Evolutionary conservation across 257 asterid genomes (phyloP).

Genomic region (Plantago major): DNA sequence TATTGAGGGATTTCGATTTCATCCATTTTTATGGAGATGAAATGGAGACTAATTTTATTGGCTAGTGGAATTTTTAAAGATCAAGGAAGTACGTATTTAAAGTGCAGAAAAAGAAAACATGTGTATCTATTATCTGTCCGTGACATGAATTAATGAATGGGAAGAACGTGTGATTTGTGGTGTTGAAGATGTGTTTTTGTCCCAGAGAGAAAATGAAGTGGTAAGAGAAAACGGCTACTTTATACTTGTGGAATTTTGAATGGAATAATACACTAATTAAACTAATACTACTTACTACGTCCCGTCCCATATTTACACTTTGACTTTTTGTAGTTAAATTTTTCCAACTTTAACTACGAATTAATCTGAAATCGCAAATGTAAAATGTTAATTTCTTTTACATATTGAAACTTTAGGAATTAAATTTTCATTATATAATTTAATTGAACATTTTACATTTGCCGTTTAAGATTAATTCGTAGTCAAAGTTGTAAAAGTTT

Average conservation of each 20-base stretch:
- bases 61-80: too few relatives aligned
- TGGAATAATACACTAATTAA: not conserved
- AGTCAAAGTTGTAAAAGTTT: too few relatives aligned
- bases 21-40: constrained; percentile 23
- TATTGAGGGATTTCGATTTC: constrained; percentile 45
- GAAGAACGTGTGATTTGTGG: constrained; percentile 1
- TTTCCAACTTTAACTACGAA: too few relatives aligned
- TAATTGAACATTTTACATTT: too few relatives aligned
- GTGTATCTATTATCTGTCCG: not conserved
- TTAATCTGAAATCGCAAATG: too few relatives aligned
- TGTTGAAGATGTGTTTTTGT: not conserved
- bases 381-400: too few relatives aligned
- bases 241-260: not conserved
- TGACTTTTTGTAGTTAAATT: too few relatives aligned
- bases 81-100: not conserved
- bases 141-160: not conserved
- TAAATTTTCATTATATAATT: too few relatives aligned
- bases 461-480: too few relatives aligned
- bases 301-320: too few relatives aligned
- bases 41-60: not conserved
- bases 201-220: not conserved
- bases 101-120: not conserved
- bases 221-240: constrained; percentile 7
- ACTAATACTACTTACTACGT: too few relatives aligned
- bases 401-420: too few relatives aligned